phyloP scores from a whole-genome alignment of 768 basidiomycete genomes.

The Leccinum boreale region DNA sequence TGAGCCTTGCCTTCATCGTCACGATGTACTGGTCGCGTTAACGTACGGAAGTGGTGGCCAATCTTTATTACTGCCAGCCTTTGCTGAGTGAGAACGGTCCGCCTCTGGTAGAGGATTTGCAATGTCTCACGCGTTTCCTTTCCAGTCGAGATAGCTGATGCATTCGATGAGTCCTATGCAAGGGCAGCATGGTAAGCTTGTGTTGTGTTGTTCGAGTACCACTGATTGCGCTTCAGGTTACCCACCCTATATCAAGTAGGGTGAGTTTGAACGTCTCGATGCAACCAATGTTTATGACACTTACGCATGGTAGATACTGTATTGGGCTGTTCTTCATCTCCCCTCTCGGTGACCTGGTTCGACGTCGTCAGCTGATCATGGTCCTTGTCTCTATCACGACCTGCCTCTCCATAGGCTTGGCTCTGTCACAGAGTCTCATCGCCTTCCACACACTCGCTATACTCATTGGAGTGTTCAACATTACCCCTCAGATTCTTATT shows the following conservation, averaged over 20 bases:
- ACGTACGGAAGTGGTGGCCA: conserved; percentile 42
- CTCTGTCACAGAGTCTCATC: conserved; percentile 31
- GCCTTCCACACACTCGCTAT: conserved; percentile 35
- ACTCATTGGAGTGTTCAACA: conserved; percentile 38
- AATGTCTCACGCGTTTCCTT: background rate
- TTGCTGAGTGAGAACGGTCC: conserved; percentile 52
- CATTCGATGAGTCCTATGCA: conserved; percentile 34
- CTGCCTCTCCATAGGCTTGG: conserved; percentile 39
- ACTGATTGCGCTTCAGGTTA: conserved; percentile 38
- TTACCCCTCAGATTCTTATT: conserved; percentile 38
- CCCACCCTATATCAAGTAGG: conserved; percentile 68
- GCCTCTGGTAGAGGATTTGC: background rate
- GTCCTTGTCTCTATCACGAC: conserved; percentile 32
- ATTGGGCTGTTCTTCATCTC: conserved; percentile 42
- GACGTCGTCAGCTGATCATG: conserved; percentile 41
- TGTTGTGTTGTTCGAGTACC: background rate
- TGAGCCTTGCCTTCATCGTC: conserved; percentile 19
- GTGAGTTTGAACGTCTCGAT: conserved; percentile 30
- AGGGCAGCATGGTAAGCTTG: conserved; percentile 31
- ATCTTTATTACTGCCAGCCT: conserved; percentile 83
- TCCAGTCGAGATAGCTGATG: conserved; percentile 33
- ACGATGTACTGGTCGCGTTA: background rate
- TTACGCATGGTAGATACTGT: background rate
- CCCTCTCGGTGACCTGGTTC: conserved; percentile 46
- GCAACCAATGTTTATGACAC: background rate